A percentile compares a stretch with the other conserved stretches of the same genome.
Conservation (phyloP, 139 green algal genomes). For the Picocystis salinarum region DNA sequence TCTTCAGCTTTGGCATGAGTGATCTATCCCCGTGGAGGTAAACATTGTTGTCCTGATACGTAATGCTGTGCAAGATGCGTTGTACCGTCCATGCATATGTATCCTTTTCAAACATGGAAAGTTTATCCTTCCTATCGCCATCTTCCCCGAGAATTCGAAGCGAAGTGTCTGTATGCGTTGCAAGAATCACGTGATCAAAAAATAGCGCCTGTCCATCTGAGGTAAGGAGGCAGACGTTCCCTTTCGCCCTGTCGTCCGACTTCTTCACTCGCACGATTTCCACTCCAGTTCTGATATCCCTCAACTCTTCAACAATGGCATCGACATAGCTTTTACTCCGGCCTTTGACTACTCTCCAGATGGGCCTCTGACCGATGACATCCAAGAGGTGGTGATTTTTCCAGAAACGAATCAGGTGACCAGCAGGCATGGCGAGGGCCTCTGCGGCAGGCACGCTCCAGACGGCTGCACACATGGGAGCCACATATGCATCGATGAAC, state of each 20-base stretch:
- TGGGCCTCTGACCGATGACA: slow-evolving; percentile 45
- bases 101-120: slow-evolving; percentile 9
- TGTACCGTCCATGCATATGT: background rate
- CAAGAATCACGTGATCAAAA: slow-evolving; percentile 73
- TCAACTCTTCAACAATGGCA: slow-evolving; percentile 28
- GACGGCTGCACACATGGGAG: slow-evolving; percentile 92
- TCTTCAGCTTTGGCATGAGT: slow-evolving; percentile 54
- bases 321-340: slow-evolving; percentile 59
- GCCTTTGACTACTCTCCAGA: slow-evolving; percentile 73
- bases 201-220: no score
- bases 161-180: slow-evolving; percentile 59
- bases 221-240: slow-evolving; percentile 13
- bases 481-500: slow-evolving; percentile 63
- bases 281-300: slow-evolving; percentile 44
- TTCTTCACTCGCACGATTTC: slow-evolving; percentile 6
- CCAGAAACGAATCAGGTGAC: slow-evolving; percentile 80
- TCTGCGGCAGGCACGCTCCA: slow-evolving; percentile 68
- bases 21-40: slow-evolving; percentile 62
- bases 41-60: slow-evolving; percentile 65
- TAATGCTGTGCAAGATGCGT: slow-evolving; percentile 18
- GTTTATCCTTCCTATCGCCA: background rate
- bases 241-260: background rate
- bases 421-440: slow-evolving; percentile 65
- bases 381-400: slow-evolving; percentile 93
- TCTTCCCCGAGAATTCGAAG: slow-evolving; percentile 39